A percentile compares a stretch with the other conserved stretches of the same genome.
phyloP scores from a whole-genome alignment of 345 rosid genomes.

The Aegle marmelos region DNA sequence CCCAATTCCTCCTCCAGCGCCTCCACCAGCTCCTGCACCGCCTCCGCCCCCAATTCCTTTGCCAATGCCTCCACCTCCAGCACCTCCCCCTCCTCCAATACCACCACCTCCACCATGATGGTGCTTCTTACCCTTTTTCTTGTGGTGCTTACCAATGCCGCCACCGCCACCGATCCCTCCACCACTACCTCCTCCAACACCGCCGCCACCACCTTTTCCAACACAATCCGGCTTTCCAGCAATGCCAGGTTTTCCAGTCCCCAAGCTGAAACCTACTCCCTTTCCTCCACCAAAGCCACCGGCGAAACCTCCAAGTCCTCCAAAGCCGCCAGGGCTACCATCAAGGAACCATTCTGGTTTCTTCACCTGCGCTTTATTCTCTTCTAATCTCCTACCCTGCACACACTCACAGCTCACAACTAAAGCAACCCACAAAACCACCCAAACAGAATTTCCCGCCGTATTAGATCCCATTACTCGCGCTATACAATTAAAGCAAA shows the following conservation, averaged over 20 bases:
- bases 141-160: no score
- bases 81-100: neutral
- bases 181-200: neutral
- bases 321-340: conserved; percentile 11
- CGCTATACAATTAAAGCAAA: neutral
- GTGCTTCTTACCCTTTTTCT: no score
- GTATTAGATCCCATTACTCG: neutral
- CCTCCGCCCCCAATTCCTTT: neutral
- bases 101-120: neutral
- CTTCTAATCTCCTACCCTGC: conserved; percentile 25
- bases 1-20: neutral
- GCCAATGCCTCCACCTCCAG: neutral
- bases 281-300: conserved; percentile 18
- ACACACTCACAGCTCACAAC: conserved; percentile 7
- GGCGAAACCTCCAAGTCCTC: neutral
- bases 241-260: conserved; percentile 6
- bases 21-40: neutral
- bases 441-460: conserved; percentile 7
- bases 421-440: conserved; percentile 13
- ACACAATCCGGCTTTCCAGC: conserved; percentile 17
- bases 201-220: conserved; percentile 6
- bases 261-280: conserved; percentile 22
- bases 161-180: neutral
- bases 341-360: conserved; percentile 26
- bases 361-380: conserved; percentile 21